Conservation (phyloP, 768 basidiomycete species). For the Podaxis mareebaensis region DNA sequence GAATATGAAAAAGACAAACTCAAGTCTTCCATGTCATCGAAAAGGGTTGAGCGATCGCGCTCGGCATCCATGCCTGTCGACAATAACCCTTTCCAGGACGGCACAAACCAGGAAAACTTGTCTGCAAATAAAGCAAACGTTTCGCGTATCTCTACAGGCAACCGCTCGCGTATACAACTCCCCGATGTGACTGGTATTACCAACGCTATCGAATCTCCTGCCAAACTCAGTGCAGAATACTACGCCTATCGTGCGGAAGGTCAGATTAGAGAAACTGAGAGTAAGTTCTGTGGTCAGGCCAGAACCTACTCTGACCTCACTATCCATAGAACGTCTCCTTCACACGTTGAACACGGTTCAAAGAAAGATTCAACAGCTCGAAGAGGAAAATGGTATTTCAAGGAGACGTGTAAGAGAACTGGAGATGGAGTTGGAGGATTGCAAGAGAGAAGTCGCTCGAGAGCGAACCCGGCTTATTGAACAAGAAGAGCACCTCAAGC, state of each 20-base stretch:
- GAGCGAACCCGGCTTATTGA: slow-evolving; percentile 69
- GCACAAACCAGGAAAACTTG: slow-evolving; percentile 19
- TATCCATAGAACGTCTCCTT: slow-evolving; percentile 53
- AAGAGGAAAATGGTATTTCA: slow-evolving; percentile 81
- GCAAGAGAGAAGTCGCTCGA: slow-evolving; percentile 72
- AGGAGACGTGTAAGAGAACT: slow-evolving; percentile 83
- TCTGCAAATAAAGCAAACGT: slow-evolving; percentile 19
- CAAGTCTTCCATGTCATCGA: slow-evolving; percentile 7
- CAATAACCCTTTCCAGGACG: slow-evolving; percentile 42
- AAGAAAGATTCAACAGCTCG: slow-evolving; percentile 67
- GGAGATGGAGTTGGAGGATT: slow-evolving; percentile 82
- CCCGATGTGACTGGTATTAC: slow-evolving; percentile 88
- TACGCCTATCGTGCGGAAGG: slow-evolving; percentile 46
- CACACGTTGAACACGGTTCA: slow-evolving; percentile 65
- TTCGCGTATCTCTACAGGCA: slow-evolving; percentile 9
- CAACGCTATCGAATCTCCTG: slow-evolving; percentile 74
- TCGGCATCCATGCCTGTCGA: slow-evolving; percentile 20
- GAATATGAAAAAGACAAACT: slow-evolving; percentile 33
- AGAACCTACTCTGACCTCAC: slow-evolving; percentile 2
- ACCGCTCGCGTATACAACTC: slow-evolving; percentile 50
- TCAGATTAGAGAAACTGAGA: slow-evolving; percentile 61
- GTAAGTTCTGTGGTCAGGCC: slow-evolving; percentile 34
- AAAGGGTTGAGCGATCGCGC: slow-evolving; percentile 10
- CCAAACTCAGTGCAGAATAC: slow-evolving; percentile 54
- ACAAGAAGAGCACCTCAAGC: slow-evolving; percentile 47